A percentile compares a stretch with the other conserved stretches of the same genome.
Conservation (phyloP, 129 eudicot species). For the Saposhnikovia divaricata region DNA sequence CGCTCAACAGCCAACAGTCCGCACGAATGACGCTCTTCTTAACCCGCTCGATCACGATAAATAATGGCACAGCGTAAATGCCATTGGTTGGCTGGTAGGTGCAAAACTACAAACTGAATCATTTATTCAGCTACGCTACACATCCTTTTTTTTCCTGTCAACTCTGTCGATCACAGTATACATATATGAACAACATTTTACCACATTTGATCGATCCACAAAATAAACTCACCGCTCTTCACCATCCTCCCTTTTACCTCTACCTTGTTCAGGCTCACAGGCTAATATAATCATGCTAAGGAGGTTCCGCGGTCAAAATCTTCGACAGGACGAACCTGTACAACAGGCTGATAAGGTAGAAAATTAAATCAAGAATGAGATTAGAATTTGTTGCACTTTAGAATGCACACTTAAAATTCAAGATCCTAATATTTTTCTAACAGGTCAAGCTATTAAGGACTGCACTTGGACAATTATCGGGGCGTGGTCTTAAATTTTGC, state of each 20-base stretch:
- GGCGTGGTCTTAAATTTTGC: conserved; percentile 58
- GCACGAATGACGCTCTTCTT: not conserved
- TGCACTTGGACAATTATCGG: conserved; percentile 69
- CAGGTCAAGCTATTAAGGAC: conserved; percentile 62
- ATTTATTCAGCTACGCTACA: not conserved
- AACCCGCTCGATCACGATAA: not conserved
- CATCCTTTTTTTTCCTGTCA: not conserved
- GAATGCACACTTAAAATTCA: not conserved
- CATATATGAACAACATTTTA: too few relatives aligned
- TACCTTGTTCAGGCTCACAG: not conserved
- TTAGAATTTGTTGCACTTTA: not conserved
- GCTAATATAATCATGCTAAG: not conserved
- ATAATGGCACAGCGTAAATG: not conserved
- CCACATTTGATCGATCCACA: too few relatives aligned
- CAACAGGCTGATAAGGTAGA: not conserved
- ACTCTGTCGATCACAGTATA: not conserved
- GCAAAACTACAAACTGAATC: not conserved
- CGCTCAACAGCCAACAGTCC: not conserved
- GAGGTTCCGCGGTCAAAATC: not conserved
- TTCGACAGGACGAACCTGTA: not conserved
- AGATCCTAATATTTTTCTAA: not conserved
- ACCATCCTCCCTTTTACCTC: not conserved
- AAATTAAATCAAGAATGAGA: not conserved
- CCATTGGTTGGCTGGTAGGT: not conserved
- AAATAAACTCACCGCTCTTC: not conserved